Base-by-base conservation (phyloP, 768 basidiomycete genomes). In the Vishniacozyma victoriae region DNA sequence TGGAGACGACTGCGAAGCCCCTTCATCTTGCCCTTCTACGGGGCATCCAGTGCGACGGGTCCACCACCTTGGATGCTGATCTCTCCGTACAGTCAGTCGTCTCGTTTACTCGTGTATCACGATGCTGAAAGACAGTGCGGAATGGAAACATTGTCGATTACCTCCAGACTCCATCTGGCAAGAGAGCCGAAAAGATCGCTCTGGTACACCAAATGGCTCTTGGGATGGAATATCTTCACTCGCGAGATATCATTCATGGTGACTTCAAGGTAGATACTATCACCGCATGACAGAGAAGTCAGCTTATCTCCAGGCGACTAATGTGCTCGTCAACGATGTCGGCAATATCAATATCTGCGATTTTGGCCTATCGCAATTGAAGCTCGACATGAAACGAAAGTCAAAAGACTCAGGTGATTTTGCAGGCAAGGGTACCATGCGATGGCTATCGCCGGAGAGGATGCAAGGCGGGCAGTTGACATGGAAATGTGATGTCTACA, bases 341-440 rank as follows among this genome's bases (percentile, higher is more conserved):
- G 76, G 78, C 2, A 78, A 74, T 38, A 88, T 86, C 50, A 76
- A 88, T 33, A 80, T 90, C 35, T 80, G 85, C 23, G 86, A 89
- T 63, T 90, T 91, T 67, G 86, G 85, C 0, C 84, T 88, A 67
- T 83, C 80, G 57, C 82, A 85, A 69, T 81, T 88, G 75, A 85
- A 82, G 72, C 79, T 77, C 14, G 85, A 88, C 64, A 81, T 79
- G 3, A 81, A 76, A 56, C 76, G 79, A 18, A 50, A 54, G 25
- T 74, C 84, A 2, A 83, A 79, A 46, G 80, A 80, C 9, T 73
- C 73, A n/a, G 33, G 36, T 7, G 53, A 52, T 5, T 26, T 27
- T n/a, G 63, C 75, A 2, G 25, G 73, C 26, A 80, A 76, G 59
- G 87, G 82, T 1, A 82, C 81, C 0, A 64, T 84, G 40, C 76